Conservation (phyloP, 2,329 filamentous ascomycete species). For the Cyphellophora attinorum region DNA sequence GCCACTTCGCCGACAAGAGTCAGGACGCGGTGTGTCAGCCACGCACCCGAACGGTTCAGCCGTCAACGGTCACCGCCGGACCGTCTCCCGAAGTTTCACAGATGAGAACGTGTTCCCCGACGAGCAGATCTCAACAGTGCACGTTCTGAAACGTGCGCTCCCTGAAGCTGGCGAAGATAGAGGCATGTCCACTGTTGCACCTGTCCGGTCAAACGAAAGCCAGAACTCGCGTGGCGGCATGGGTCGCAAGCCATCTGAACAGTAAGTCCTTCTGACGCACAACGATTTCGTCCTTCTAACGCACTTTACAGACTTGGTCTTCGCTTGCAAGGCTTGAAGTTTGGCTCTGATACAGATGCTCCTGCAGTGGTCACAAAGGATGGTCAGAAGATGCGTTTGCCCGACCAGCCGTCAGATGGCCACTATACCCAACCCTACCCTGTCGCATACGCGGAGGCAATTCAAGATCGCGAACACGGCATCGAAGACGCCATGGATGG, state of each 20-base stretch:
- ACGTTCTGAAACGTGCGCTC: slow-evolving; percentile 17
- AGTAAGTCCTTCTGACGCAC: slow-evolving; percentile 10
- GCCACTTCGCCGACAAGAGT: too few relatives aligned
- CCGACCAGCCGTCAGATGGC: slow-evolving; percentile 14
- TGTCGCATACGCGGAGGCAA: slow-evolving; percentile 12
- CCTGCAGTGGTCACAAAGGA: slow-evolving; percentile 15
- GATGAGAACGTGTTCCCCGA: slow-evolving; percentile 18
- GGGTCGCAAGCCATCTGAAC: slow-evolving; percentile 5
- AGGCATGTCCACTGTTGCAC: slow-evolving; percentile 4
- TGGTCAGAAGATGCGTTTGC: slow-evolving; percentile 8
- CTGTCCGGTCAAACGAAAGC: slow-evolving; percentile 2
- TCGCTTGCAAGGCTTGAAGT: slow-evolving; percentile 6
- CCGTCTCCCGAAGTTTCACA: slow-evolving; percentile 11
- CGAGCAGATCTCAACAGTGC: slow-evolving; percentile 16
- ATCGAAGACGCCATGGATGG: slow-evolving; percentile 30
- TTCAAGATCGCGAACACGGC: slow-evolving; percentile 24
- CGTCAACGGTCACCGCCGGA: slow-evolving; percentile 14
- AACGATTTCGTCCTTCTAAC: neutral
- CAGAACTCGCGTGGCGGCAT: neutral
- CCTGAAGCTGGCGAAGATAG: slow-evolving; percentile 2
- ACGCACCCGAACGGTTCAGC: neutral
- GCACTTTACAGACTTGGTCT: neutral
- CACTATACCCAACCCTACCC: slow-evolving; percentile 24
- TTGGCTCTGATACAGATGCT: slow-evolving; percentile 10
- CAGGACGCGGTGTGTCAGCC: slow-evolving; percentile 3